Evolutionary conservation across 495 filamentous ascomycete species (phyloP).

Genomic region (Acidiella bohemica): DNA sequence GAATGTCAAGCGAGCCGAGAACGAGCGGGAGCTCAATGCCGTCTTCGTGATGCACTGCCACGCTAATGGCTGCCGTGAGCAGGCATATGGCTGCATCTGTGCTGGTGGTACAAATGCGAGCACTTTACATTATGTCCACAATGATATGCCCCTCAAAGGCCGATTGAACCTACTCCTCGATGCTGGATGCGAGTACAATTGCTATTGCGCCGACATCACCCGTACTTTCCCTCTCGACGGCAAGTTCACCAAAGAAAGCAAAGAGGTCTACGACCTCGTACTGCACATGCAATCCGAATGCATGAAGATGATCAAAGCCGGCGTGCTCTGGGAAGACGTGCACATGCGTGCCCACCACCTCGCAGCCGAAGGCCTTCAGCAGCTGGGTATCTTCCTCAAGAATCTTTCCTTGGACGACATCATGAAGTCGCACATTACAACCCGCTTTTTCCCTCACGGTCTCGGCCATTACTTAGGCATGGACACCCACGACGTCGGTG

Average conservation of each 20-base stretch:
- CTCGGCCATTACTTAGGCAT: constrained; percentile 86
- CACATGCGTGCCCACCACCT: constrained; percentile 67
- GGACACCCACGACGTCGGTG: constrained; percentile 89
- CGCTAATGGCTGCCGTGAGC: constrained; percentile 54
- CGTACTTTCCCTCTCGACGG: constrained; percentile 73
- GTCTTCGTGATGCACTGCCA: constrained; percentile 66
- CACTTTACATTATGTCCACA: constrained; percentile 78
- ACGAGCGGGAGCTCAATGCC: constrained; percentile 74
- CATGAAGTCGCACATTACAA: constrained; percentile 56
- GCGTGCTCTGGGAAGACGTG: constrained; percentile 72
- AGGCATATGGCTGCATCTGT: constrained; percentile 77
- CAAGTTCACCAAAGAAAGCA: constrained; percentile 56
- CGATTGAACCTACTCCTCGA: constrained; percentile 70
- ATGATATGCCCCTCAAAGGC: constrained; percentile 50
- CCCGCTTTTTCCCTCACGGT: constrained; percentile 86
- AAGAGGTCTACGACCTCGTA: constrained; percentile 74
- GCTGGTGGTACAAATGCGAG: constrained; percentile 63
- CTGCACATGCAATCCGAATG: constrained; percentile 70
- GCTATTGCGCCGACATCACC: constrained; percentile 84
- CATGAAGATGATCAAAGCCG: constrained; percentile 59
- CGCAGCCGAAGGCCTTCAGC: constrained; percentile 64
- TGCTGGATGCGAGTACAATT: constrained; percentile 65
- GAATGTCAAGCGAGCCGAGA: constrained; percentile 48
- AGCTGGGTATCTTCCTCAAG: constrained; percentile 61
- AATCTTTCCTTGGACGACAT: constrained; percentile 49